phyloP scores from a whole-genome alignment of 768 basidiomycete genomes.

The Hericium coralloides region DNA sequence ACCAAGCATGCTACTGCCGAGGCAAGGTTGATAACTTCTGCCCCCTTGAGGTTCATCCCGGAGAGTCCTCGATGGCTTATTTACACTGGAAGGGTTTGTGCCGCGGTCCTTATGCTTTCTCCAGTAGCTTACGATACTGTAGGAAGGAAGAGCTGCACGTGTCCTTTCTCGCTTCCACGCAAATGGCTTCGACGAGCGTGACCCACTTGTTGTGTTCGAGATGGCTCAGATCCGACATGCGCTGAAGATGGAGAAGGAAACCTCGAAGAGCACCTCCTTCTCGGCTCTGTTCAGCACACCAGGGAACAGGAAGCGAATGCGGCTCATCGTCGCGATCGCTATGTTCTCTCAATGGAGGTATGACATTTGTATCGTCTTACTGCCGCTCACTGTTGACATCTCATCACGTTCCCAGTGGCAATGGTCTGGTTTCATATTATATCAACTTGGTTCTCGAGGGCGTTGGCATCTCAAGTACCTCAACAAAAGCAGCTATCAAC shows the following conservation, averaged over 20 bases:
- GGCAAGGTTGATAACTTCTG: neutral
- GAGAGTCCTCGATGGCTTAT: constrained; percentile 64
- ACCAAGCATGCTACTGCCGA: neutral
- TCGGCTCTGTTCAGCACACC: constrained; percentile 46
- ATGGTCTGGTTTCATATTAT: constrained; percentile 67
- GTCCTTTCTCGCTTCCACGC: constrained; percentile 71
- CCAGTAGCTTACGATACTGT: neutral
- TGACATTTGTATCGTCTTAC: constrained; percentile 5
- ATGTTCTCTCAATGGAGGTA: constrained; percentile 73
- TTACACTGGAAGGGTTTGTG: constrained; percentile 44
- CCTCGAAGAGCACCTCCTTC: constrained; percentile 39
- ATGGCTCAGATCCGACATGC: constrained; percentile 67
- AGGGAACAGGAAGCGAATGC: constrained; percentile 63
- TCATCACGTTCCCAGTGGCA: constrained; percentile 34
- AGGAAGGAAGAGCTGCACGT: constrained; percentile 50
- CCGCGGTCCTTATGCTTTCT: too few relatives aligned
- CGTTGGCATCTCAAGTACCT: constrained; percentile 46
- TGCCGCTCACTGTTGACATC: neutral
- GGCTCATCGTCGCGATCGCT: constrained; percentile 56
- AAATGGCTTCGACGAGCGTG: constrained; percentile 44
- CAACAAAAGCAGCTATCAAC: constrained; percentile 53
- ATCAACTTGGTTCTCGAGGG: constrained; percentile 59
- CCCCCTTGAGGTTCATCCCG: constrained; percentile 42
- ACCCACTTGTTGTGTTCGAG: constrained; percentile 43
- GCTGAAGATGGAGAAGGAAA: constrained; percentile 52